These are phyloP conservation scores for Raffaelea albimanens DNA, from an alignment of 2,329 filamentous ascomycete species.

Conservation along the genomic window DNA sequence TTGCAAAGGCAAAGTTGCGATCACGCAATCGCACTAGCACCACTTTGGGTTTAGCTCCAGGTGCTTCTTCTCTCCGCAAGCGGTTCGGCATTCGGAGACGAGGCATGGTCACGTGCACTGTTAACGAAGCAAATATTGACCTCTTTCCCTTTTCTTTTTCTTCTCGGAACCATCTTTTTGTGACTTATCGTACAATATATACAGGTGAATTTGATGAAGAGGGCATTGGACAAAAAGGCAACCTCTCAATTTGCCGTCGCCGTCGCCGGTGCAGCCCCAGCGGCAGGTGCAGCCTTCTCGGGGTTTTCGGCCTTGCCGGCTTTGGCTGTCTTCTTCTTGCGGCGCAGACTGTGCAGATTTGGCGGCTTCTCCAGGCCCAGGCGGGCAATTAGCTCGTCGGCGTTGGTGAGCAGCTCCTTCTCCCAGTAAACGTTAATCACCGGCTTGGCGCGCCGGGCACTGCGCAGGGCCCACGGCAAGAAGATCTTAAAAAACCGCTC, in stretches of 20 bases:
- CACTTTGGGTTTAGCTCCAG: not conserved
- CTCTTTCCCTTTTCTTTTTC: too few species aligned
- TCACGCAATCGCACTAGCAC: slow-evolving; percentile 16
- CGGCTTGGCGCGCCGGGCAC: slow-evolving; percentile 67
- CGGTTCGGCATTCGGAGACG: slow-evolving; percentile 2
- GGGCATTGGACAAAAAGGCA: too few species aligned
- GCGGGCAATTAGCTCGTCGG: slow-evolving; percentile 62
- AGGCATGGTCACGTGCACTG: slow-evolving; percentile 4
- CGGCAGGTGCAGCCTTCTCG: slow-evolving; percentile 1
- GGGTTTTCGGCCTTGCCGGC: too few species aligned
- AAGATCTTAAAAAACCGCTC: slow-evolving; percentile 65
- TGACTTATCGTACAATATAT: not conserved
- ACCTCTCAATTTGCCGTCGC: not conserved
- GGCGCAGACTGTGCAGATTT: slow-evolving; percentile 71
- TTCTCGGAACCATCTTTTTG: too few species aligned
- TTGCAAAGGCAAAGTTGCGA: slow-evolving; percentile 7
- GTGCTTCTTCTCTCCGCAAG: not conserved
- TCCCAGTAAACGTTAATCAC: slow-evolving; percentile 98
- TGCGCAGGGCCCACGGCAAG: slow-evolving; percentile 82
- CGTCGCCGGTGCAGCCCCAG: not conserved
- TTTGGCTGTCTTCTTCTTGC: slow-evolving; percentile 24
- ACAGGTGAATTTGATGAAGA: too few species aligned
- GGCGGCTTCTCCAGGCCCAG: slow-evolving; percentile 83
- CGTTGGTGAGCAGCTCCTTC: slow-evolving; percentile 78
- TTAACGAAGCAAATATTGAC: not conserved